Conservation (phyloP, 1,284 basidiomycete genomes). For the Trichosporon ovoides region DNA sequence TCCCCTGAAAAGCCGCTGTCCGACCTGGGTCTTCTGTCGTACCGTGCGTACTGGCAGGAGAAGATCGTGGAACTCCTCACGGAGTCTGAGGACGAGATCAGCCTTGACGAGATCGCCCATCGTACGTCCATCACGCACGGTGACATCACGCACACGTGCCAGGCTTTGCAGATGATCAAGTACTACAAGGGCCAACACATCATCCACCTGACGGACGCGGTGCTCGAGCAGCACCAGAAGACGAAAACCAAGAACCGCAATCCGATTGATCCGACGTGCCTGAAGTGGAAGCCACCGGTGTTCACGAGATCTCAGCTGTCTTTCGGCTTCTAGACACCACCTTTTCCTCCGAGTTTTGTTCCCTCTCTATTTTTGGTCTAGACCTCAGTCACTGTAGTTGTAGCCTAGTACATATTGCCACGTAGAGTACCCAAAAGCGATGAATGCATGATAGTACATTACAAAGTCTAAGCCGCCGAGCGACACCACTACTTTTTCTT, state of each 20-base stretch:
- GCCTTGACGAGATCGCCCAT: conserved; percentile 95
- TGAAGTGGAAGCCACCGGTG: conserved; percentile 88
- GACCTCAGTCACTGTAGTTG: conserved; percentile 1
- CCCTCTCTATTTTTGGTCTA: neutral
- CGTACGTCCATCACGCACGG: conserved; percentile 94
- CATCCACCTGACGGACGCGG: conserved; percentile 83
- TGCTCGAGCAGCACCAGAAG: conserved; percentile 86
- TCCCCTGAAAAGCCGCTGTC: conserved; percentile 96
- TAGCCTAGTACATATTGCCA: conserved; percentile 1
- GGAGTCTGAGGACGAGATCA: conserved; percentile 64
- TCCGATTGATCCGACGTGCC: conserved; percentile 70
- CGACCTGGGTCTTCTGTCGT: conserved; percentile 87
- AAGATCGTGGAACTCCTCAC: conserved; percentile 89
- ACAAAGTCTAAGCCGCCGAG: neutral
- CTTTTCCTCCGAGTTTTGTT: neutral
- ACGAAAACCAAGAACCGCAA: conserved; percentile 71
- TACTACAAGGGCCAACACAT: conserved; percentile 94
- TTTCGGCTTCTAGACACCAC: conserved; percentile 65
- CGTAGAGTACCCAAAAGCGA: neutral
- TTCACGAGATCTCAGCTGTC: conserved; percentile 84
- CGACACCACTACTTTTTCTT: conserved; percentile 10
- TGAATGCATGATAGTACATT: conserved; percentile 18
- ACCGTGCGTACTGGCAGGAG: conserved; percentile 96
- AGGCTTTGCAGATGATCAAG: conserved; percentile 90
- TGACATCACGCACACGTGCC: conserved; percentile 98